Base-by-base conservation (phyloP, 257 asterid genomes). In the Fraxinus pennsylvanica region DNA sequence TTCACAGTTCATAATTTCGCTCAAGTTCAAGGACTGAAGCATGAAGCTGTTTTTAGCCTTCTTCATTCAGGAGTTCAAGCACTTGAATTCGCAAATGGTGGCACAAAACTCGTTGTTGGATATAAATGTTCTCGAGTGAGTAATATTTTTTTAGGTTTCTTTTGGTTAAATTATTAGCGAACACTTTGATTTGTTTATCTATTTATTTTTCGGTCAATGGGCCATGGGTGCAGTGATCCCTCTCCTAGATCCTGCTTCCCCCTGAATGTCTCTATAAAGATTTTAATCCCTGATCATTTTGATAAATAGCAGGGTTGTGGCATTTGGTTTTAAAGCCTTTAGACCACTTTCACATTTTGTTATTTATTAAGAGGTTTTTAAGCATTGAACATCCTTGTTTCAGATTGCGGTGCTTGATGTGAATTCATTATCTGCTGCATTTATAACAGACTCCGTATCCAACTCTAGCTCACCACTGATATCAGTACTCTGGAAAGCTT, bases 331-430 rank as follows among this genome's bases (percentile, higher is more conserved):
- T 59, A 32, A 59, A 57, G 12, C 67, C 67, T 59, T 21, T 59
- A 30, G 67, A 15, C 8, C 67, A 8, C 32, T 59, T 70, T 6
- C 22, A 76, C 33, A 17, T 57, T 65, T 36, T 73, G 33, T 38
- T 71, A 15, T 68, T 41, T 57, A 33, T 77, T 69, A 25, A 75
- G 38, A 71, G 45, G 30, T 73, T 30, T 74, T 74, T 12, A 47
- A 66, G 78, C 82, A 69, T 76, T 76, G 78, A 47, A 59, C 43
- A 80, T 39, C 80, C 79, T 80, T 77, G 36, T 89, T 88, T 85
- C 97, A 94, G 97, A 85, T 94, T 79, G 93, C 90, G 21, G 91
- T 94, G 86, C 76, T 94, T 76, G 97, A 94, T 85, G 84, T 89
- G 82, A 88, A 81, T 84, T 84, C 94, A 79, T 85, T 88, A 66